Evolutionary conservation across 1,284 basidiomycete species (phyloP).

Genomic region (Macrocybe sp.): DNA sequence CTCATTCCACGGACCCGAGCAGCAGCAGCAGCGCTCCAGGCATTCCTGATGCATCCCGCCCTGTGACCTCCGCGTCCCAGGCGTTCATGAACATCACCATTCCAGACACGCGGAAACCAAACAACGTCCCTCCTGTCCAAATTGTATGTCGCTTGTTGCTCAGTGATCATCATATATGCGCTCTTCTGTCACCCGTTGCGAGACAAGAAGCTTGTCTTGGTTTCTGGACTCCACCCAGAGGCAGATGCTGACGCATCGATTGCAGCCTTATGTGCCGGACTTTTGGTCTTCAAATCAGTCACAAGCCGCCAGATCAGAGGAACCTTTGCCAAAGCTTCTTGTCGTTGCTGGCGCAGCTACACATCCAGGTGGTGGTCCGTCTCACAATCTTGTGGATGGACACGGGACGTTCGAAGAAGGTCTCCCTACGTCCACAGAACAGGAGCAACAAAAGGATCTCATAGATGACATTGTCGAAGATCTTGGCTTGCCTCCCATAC

Average conservation of each 20-base stretch:
- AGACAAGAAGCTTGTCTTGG: not conserved
- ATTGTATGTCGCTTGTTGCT: constrained; percentile 43
- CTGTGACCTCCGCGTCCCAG: constrained; percentile 16
- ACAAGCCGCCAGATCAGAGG: constrained; percentile 23
- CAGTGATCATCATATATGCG: constrained; percentile 3
- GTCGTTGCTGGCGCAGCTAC: constrained; percentile 66
- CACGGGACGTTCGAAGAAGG: constrained; percentile 14
- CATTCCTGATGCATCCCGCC: constrained; percentile 26
- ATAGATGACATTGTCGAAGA: constrained; percentile 42
- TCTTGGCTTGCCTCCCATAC: constrained; percentile 33
- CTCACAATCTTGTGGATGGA: constrained; percentile 49
- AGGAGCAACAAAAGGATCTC: constrained; percentile 15
- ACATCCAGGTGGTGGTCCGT: constrained; percentile 60
- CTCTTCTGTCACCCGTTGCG: not conserved
- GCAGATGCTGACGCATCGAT: constrained; percentile 8
- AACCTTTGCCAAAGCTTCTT: constrained; percentile 58
- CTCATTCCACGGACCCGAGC: constrained; percentile 23
- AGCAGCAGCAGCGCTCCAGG: constrained; percentile 29
- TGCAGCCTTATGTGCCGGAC: constrained; percentile 69
- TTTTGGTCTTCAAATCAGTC: constrained; percentile 58
- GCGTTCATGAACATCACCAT: constrained; percentile 45
- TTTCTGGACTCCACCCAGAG: constrained; percentile 5
- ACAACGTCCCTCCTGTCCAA: constrained; percentile 42
- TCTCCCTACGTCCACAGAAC: constrained; percentile 6
- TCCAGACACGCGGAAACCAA: constrained; percentile 46